These are phyloP conservation scores for Ustilago sp. DNA, from an alignment of 1,284 basidiomycete genomes.

Conservation along the genomic window DNA sequence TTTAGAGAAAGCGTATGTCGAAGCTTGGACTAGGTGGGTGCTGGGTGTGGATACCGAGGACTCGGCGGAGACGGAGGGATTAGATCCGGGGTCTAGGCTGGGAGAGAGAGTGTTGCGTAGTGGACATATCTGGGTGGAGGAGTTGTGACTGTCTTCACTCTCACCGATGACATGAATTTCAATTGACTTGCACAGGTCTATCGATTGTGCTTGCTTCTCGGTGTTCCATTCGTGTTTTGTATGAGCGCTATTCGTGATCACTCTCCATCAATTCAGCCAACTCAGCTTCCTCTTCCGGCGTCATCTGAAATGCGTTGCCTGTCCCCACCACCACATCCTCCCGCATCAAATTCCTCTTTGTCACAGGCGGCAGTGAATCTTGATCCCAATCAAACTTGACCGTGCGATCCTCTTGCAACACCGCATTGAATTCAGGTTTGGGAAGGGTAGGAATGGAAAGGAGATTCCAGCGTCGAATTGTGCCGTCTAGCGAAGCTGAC, in stretches of 20 bases:
- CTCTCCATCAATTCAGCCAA: slow-evolving; percentile 53
- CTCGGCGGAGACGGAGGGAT: slow-evolving; percentile 69
- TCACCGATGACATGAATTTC: background rate
- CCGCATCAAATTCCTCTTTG: background rate
- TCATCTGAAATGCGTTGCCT: slow-evolving; percentile 25
- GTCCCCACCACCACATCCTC: slow-evolving; percentile 8
- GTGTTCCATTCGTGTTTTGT: too few relatives aligned
- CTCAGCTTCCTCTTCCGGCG: slow-evolving; percentile 62
- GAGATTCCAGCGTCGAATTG: slow-evolving; percentile 50
- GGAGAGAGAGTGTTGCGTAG: slow-evolving; percentile 11
- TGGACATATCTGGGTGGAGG: slow-evolving; percentile 57
- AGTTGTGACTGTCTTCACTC: slow-evolving; percentile 6
- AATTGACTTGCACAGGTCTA: background rate
- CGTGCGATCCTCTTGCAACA: background rate
- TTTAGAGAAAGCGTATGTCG: slow-evolving; percentile 73
- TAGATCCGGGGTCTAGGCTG: slow-evolving; percentile 5
- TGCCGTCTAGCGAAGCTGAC: slow-evolving; percentile 53
- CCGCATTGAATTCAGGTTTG: slow-evolving; percentile 1
- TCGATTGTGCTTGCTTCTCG: too few relatives aligned
- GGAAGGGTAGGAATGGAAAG: background rate
- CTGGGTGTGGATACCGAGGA: slow-evolving; percentile 73
- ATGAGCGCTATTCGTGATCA: slow-evolving; percentile 15
- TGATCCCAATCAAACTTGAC: slow-evolving; percentile 7
- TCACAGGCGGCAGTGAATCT: slow-evolving; percentile 10
- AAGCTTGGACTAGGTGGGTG: slow-evolving; percentile 76